Evolutionary conservation across 139 green algal genomes (phyloP).

Genomic region (Picochlorum sp.): DNA sequence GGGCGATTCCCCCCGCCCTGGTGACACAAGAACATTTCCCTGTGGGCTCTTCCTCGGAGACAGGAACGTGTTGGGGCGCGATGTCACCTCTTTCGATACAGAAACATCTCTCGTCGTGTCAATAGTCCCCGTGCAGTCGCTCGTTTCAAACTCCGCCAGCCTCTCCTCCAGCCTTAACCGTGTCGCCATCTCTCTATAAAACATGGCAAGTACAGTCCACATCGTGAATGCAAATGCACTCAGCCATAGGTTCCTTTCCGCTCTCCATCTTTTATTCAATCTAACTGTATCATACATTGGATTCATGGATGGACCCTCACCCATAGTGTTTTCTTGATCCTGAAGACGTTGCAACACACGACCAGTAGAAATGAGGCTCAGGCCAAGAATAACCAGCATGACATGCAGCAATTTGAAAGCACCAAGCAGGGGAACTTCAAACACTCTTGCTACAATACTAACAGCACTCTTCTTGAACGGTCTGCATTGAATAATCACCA

Average conservation of each 20-base stretch:
- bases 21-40: too few relatives aligned
- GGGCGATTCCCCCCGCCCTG: not conserved
- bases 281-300: constrained; percentile 24
- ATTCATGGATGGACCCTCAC: constrained; percentile 5
- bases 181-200: constrained; percentile 20
- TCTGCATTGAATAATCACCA: constrained; percentile 3
- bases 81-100: constrained; percentile 20
- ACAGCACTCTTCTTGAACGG: constrained; percentile 11
- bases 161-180: constrained; percentile 19
- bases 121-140: constrained; percentile 1
- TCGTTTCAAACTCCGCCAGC: constrained; percentile 16
- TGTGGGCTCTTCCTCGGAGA: not conserved
- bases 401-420: constrained; percentile 41
- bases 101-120: constrained; percentile 11
- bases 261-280: constrained; percentile 42
- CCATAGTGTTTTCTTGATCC: not conserved
- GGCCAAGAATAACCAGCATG: constrained; percentile 37
- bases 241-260: constrained; percentile 48
- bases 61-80: not conserved
- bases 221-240: constrained; percentile 11
- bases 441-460: constrained; percentile 18
- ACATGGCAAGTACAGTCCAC: constrained; percentile 16
- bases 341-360: not conserved
- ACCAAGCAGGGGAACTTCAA: constrained; percentile 24
- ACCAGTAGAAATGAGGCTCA: constrained; percentile 25